phyloP scores from a whole-genome alignment of 116 monocot genomes.

The Phalaenopsis hybrid region DNA sequence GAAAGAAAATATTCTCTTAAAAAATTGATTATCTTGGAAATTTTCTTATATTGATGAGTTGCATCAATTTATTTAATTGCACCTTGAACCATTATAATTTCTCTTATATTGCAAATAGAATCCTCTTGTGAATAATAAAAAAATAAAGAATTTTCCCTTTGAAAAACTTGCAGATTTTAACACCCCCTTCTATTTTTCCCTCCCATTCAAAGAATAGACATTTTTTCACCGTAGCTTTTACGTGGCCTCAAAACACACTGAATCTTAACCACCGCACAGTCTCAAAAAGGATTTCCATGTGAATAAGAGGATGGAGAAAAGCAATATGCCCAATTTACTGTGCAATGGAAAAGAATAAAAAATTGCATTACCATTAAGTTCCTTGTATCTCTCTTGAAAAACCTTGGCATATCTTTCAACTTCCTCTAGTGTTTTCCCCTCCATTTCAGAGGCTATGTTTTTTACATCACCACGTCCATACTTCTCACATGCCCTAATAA shows the following conservation, averaged over 20 bases:
- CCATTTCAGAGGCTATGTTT: slow-evolving; percentile 91
- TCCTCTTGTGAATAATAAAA: too few relatives aligned
- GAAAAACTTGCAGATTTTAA: too few relatives aligned
- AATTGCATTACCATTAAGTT: slow-evolving; percentile 59
- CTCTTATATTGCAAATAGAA: too few relatives aligned
- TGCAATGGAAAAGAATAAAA: not conserved
- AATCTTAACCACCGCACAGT: not conserved
- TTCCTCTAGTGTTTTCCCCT: slow-evolving; percentile 82
- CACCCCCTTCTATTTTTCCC: too few relatives aligned
- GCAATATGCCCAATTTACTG: not conserved
- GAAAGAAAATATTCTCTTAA: too few relatives aligned
- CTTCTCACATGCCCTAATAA: slow-evolving; percentile 91
- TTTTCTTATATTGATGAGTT: too few relatives aligned
- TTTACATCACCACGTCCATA: slow-evolving; percentile 86
- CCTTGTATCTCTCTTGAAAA: slow-evolving; percentile 84
- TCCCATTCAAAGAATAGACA: too few relatives aligned
- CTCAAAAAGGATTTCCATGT: not conserved
- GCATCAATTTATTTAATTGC: too few relatives aligned
- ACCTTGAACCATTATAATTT: too few relatives aligned
- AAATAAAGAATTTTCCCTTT: too few relatives aligned
- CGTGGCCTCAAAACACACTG: not conserved
- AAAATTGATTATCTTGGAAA: too few relatives aligned
- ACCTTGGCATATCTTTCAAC: slow-evolving; percentile 88
- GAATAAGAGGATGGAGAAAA: not conserved
- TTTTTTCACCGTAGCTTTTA: not conserved